These are phyloP conservation scores for Trypanosoma avium DNA, from an alignment of 208 protist genomes.

Conservation along the genomic window DNA sequence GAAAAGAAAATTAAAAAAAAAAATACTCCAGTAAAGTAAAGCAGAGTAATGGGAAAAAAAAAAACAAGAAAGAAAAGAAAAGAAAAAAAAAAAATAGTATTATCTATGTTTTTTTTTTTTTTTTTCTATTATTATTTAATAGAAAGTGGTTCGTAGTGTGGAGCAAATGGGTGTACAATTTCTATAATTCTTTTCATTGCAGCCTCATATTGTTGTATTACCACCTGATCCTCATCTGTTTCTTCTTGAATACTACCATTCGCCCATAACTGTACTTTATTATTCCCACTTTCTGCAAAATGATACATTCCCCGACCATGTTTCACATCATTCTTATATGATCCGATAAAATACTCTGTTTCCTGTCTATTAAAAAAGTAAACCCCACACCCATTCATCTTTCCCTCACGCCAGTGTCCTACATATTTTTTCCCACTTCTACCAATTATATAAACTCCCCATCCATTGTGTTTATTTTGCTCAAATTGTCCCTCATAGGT, in stretches of 20 bases:
- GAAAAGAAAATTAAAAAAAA: constrained; percentile 29
- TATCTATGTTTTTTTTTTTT: neutral
- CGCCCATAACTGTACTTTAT: constrained; percentile 79
- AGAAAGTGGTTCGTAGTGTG: constrained; percentile 60
- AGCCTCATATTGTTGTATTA: constrained; percentile 46
- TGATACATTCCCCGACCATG: constrained; percentile 84
- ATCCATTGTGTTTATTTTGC: constrained; percentile 87
- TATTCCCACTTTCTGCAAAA: constrained; percentile 71
- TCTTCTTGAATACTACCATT: constrained; percentile 76
- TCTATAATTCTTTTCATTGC: constrained; percentile 67
- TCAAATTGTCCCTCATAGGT: constrained; percentile 89
- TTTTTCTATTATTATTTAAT: constrained; percentile 23
- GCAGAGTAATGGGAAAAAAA: constrained; percentile 1
- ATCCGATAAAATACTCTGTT: constrained; percentile 87
- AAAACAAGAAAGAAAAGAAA: constrained; percentile 11
- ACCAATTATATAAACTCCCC: constrained; percentile 88
- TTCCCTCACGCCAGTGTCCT: constrained; percentile 79
- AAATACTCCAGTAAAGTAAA: constrained; percentile 16
- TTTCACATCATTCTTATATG: constrained; percentile 83
- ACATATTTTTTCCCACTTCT: constrained; percentile 87
- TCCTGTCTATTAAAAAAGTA: constrained; percentile 90
- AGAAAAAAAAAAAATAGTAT: constrained; percentile 21
- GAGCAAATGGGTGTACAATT: constrained; percentile 57
- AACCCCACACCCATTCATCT: constrained; percentile 88
- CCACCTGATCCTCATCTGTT: constrained; percentile 39